Base-by-base conservation (phyloP, 2,329 filamentous ascomycete species). In the Stachybotrys elegans region DNA sequence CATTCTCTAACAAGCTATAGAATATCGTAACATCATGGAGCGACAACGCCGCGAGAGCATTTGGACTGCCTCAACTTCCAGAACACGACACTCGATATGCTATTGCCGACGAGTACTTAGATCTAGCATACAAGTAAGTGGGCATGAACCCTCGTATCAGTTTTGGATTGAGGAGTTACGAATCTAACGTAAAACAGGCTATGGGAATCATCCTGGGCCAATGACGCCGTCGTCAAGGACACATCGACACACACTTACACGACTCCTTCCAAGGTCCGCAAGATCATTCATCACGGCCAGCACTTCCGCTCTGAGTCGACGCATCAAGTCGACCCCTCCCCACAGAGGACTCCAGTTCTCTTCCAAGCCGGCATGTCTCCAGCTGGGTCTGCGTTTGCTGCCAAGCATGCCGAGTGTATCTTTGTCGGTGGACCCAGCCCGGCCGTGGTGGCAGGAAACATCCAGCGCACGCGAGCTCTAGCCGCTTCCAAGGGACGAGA, bases 71-170 rank as follows among this genome's bases (percentile, higher is more conserved):
- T n/a, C n/a, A n/a, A n/a, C n/a, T n/a, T n/a, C n/a, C n/a, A n/a
- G 73, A 79, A 44, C 80, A 83, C 49, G 81, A 84, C 34, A 71
- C 82, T 54, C 69, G 79, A 21, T 83, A 83, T 48, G 67, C 63
- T 0, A 75, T 80, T 51, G 80, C 79, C 0, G 78, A 83, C 43
- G 80, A 84, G 50, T 84, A 83, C 51, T 60, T 84, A 21, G 60
- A 70, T 1, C 73, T 84, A 1, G 59, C 83, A 4, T 84, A 84
- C 58, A 84, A 83, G 72, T 77, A 56, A 49, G 59, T 49, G 20
- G 17, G 11, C 4, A 31, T 4, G 46, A 50, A 22, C 44, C 51
- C n/a, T 1, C 13, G 2, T 3, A 1, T 3, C 2, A 2, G 7
- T 1, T 16, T 16, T 3, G 12, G 8, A 3, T 2, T 20, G 2